Base-by-base conservation (phyloP, 1,139 yeast genomes). In the Arxiozyma slooffiae region DNA sequence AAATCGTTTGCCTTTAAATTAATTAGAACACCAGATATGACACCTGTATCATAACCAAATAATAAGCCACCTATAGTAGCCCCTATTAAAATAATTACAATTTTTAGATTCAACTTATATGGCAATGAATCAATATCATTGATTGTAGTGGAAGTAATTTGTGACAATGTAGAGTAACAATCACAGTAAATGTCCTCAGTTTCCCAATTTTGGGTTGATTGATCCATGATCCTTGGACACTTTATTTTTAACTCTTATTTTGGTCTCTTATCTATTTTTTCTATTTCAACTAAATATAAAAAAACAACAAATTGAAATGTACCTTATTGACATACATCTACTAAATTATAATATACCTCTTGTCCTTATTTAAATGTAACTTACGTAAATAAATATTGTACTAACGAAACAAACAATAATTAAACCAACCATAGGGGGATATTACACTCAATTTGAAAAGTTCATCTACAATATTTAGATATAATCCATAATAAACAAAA, bases 11-110 rank as follows among this genome's bases (percentile, higher is more conserved):
- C 65, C 20, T 66, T 69, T 16, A 74, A 47, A 50, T 71, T 60
- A 18, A 72, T 59, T 42, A 75, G 57, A 17, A 71, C 72, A n/a
- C 74, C 72, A 14, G 74, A 68, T 16, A 71, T 70, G 21, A 73
- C 68, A 3, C 75, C 75, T 1, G 75, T 72, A 50, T 71, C 74
- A 54, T 71, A 72, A 1, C 76, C 76, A 57, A 71, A 71, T 52
- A 71, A 60, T 38, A 71, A 58, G 1, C 75, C 74, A 38, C 74
- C 74, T 22, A 71, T 61, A 2, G 72, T 68, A 7, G 66, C 58
- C 41, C 67, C 69, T 1, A 63, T 54, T 39, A 59, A 55, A 21
- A 60, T 56, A 4, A 56, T 42, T 1, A 52, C 37, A 2, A 60
- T 60, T 41, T 55, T 50, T 18, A 55, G 40, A 8, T 57, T 61